Conservation (phyloP, 768 basidiomycete species). For the Clavaria fumosa region DNA sequence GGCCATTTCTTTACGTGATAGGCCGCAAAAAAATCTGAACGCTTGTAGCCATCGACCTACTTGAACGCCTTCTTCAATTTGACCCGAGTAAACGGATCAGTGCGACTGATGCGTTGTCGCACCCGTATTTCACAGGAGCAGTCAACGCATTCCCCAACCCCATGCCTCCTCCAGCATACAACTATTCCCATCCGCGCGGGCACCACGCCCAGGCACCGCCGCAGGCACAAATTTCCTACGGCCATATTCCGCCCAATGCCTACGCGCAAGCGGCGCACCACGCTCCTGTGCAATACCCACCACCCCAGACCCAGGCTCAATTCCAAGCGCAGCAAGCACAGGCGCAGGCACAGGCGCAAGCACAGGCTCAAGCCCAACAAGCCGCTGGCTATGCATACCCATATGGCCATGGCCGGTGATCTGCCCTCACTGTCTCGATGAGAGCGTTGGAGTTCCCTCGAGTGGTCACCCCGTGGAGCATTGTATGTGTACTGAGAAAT, state of each 20-base stretch:
- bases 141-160: conserved; percentile 36
- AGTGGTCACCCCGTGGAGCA: no score
- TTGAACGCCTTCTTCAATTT: conserved; percentile 90
- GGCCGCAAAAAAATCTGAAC: conserved; percentile 5
- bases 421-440: no score
- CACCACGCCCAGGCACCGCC: conserved; percentile 38
- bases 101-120: conserved; percentile 79
- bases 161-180: conserved; percentile 55
- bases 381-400: no score
- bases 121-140: conserved; percentile 75
- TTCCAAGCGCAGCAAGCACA: conserved; percentile 27
- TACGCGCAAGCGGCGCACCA: conserved; percentile 17
- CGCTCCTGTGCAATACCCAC: conserved; percentile 17
- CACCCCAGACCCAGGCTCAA: conserved; percentile 22
- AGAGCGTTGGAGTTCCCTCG: no score
- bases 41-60: conserved; percentile 65
- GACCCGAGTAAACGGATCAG: conserved; percentile 87
- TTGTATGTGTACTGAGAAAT: no score
- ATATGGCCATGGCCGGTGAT: no score
- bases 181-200: conserved; percentile 49
- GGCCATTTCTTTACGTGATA: conserved; percentile 2
- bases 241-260: conserved; percentile 15
- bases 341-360: conserved; percentile 17
- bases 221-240: conserved; percentile 23
- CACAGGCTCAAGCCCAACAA: conserved; percentile 7